A percentile compares a stretch with the other conserved stretches of the same genome.
phyloP scores from a whole-genome alignment of 2,329 filamentous ascomycete species.

The Rosellinia necatrix region DNA sequence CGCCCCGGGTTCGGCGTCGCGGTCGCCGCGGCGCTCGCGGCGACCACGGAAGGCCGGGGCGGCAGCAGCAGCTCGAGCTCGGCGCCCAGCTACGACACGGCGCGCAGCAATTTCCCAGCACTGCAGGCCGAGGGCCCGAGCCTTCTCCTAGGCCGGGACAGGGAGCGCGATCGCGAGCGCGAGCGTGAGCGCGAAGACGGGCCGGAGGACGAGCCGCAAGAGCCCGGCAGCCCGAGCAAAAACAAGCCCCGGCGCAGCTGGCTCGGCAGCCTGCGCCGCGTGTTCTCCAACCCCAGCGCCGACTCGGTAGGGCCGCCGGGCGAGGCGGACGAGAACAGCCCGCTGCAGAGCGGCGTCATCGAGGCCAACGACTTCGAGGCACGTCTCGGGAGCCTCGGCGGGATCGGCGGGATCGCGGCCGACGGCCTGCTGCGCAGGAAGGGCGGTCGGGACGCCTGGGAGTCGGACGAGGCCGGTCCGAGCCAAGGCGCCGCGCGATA shows the following conservation, averaged over 20 bases:
- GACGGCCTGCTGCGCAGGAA: conserved; percentile 55
- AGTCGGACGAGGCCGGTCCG: conserved; percentile 43
- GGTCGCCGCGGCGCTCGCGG: conserved; percentile 35
- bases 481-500: conserved; percentile 39
- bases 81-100: conserved; percentile 56
- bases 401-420: conserved; percentile 50
- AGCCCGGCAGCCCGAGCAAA: conserved; percentile 62
- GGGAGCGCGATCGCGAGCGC: conserved; percentile 31
- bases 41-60: conserved; percentile 36
- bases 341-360: conserved; percentile 40
- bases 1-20: conserved; percentile 43
- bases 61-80: conserved; percentile 45
- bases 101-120: conserved; percentile 55
- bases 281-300: conserved; percentile 56
- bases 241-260: conserved; percentile 62
- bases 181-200: conserved; percentile 28
- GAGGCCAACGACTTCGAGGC: conserved; percentile 51
- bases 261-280: conserved; percentile 70
- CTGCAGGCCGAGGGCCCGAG: conserved; percentile 59
- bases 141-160: conserved; percentile 46
- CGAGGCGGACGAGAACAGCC: conserved; percentile 35
- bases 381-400: conserved; percentile 41
- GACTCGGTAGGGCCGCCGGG: conserved; percentile 37
- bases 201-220: conserved; percentile 29
- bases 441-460: conserved; percentile 61